phyloP scores from a whole-genome alignment of 257 asterid genomes.

The Fraxinus cuspidata region DNA sequence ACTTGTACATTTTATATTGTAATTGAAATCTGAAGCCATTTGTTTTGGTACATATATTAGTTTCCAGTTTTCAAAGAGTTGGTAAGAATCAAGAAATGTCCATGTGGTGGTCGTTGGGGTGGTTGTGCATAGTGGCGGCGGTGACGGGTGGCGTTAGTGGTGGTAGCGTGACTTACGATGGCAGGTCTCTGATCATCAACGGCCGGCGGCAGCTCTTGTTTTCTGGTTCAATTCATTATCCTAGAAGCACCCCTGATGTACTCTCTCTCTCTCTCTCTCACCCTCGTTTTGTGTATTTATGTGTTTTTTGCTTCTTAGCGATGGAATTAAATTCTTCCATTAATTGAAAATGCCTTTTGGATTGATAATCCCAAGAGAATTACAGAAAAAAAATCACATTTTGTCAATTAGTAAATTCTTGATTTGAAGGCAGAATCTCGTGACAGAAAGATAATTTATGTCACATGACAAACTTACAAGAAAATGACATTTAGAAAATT shows the following conservation, averaged over 20 bases:
- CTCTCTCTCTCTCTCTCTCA: conserved; percentile 5
- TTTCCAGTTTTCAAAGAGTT: not conserved
- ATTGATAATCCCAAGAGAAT: not conserved
- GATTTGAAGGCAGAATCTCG: not conserved
- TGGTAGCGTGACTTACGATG: conserved; percentile 59
- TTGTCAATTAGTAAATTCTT: not conserved
- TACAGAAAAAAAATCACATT: not conserved
- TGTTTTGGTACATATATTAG: not conserved
- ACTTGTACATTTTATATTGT: not conserved
- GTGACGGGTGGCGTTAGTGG: conserved; percentile 33
- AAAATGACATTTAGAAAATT: not conserved
- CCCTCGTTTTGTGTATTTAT: too few relatives aligned
- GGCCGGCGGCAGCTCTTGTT: conserved; percentile 71
- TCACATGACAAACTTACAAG: not conserved
- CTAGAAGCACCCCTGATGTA: conserved; percentile 89
- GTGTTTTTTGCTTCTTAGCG: too few relatives aligned
- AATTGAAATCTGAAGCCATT: not conserved
- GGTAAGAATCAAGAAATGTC: conserved; percentile 3
- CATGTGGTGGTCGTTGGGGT: conserved; percentile 30
- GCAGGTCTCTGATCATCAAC: conserved; percentile 63
- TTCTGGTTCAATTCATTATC: conserved; percentile 90
- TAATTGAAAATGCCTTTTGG: not conserved
- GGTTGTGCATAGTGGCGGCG: conserved; percentile 24
- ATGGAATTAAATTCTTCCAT: too few relatives aligned
- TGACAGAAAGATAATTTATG: not conserved